Evolutionary conservation across 1,139 yeast species (phyloP).

Genomic region (Arxiozyma telluris): DNA sequence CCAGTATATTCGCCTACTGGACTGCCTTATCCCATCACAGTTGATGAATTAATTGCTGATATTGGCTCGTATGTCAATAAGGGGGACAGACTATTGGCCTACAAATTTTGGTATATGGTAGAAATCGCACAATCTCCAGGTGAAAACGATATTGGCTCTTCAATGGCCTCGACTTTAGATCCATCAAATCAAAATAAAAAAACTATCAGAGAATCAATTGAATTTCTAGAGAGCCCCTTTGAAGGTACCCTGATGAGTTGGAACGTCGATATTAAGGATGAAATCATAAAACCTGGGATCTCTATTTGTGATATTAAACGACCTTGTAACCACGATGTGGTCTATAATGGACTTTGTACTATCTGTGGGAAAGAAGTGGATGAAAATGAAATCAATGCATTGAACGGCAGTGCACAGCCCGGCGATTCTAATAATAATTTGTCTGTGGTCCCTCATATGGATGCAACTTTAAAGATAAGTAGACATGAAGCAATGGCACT

Average conservation of each 20-base stretch:
- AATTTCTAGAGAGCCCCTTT: conserved; percentile 65
- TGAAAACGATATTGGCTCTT: conserved; percentile 9
- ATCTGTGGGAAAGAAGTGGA: conserved; percentile 82
- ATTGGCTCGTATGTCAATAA: conserved; percentile 23
- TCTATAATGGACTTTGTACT: conserved; percentile 92
- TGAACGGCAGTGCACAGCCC: conserved; percentile 32
- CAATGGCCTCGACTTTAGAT: conserved; percentile 1
- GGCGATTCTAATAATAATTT: conserved; percentile 49
- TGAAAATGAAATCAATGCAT: conserved; percentile 41
- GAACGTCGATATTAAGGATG: conserved; percentile 48
- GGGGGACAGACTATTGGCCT: conserved; percentile 28
- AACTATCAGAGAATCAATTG: conserved; percentile 24
- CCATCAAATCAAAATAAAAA: conserved; percentile 12
- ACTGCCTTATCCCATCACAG: conserved; percentile 30
- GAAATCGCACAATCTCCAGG: conserved; percentile 25
- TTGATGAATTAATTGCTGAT: conserved; percentile 25
- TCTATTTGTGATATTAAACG: conserved; percentile 54
- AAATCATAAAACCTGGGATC: conserved; percentile 43
- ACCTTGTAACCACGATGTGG: conserved; percentile 91
- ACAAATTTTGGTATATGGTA: conserved; percentile 30
- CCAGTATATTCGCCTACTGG: conserved; percentile 27
- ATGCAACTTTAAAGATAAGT: conserved; percentile 76
- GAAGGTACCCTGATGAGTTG: conserved; percentile 57
- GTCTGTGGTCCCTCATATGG: conserved; percentile 89
- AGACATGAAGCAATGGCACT: conserved; percentile 79